Base-by-base conservation (phyloP, 148 eudicot species). In the Pouteria glomerata region DNA sequence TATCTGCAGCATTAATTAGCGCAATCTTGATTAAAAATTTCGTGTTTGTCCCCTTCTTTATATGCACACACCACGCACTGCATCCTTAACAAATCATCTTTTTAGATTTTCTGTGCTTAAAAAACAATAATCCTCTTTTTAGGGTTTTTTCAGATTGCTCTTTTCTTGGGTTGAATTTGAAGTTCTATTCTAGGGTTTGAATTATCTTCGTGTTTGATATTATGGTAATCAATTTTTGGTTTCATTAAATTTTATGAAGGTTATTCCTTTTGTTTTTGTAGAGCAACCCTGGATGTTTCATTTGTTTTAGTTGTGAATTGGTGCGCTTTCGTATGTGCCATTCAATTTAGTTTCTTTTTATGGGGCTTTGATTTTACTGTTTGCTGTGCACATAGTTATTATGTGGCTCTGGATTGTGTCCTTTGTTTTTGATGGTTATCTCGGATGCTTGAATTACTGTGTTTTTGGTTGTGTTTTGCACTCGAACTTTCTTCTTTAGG, bases 1-100 rank as follows among this genome's bases (percentile, higher is more conserved):
- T 42, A 45, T 39, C 12, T 56, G 24, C 19, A 23, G 68, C 62
- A 75, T 68, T 75, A 34, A 75, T 75, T 69, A 48, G 34, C 31
- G 39, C 18, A 69, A 75, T 68, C 73, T n/a, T 51, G 5, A 58
- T 35, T 48, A 15, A 31, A 48, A 57, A 30, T 45, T 68, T 68
- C 23, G 47, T 48, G 4, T 57, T 34, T 56, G 8, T 67, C 34
- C 7, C 26, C 42, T 37, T 45, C 55, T 21, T 23, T 39, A 6
- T 63, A 63, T 39, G 12, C 37, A 24, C 30, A 24, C 63, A 35
- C 29, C 55, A 18, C 37, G 16, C 74, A 45, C 34, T 8, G 57
- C 41, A 4, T 48, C 34, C 34, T 44, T 26, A 7, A 41, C n/a
- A 24, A 44, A 19, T 27, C 24, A n/a, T n/a, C n/a, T n/a, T n/a